Percentiles rank a stretch among this genome's conserved stretches.
These are phyloP conservation scores for Paecilomyces sp. DNA, from an alignment of 2,329 filamentous ascomycete genomes.

Conservation along the genomic window DNA sequence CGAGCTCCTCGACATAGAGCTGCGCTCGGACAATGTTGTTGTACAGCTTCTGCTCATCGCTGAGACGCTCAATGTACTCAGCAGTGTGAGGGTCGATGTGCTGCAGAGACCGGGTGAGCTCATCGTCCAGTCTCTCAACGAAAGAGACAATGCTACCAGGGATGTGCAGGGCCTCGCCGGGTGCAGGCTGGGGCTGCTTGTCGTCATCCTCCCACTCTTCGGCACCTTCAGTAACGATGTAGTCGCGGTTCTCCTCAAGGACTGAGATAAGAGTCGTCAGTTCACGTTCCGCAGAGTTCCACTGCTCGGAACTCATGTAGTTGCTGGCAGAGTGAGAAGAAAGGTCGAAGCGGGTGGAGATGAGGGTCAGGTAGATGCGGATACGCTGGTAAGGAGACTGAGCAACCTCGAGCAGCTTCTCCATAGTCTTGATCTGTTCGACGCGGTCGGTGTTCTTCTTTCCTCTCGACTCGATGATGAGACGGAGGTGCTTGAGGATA, in stretches of 20 bases:
- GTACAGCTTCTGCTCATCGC: conserved; percentile 85
- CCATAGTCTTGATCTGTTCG: conserved; percentile 96
- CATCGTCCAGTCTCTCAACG: conserved; percentile 90
- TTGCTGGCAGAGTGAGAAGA: conserved; percentile 64
- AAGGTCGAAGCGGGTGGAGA: conserved; percentile 92
- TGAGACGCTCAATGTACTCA: conserved; percentile 92
- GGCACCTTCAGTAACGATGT: conserved; percentile 81
- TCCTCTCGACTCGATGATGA: conserved; percentile 89
- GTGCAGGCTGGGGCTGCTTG: conserved; percentile 68
- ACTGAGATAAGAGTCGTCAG: conserved; percentile 69
- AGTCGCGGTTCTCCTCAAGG: conserved; percentile 70
- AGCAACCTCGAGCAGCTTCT: conserved; percentile 86
- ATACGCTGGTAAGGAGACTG: conserved; percentile 89
- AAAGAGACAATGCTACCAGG: conserved; percentile 92
- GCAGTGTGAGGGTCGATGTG: conserved; percentile 97
- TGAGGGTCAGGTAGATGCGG: conserved; percentile 80
- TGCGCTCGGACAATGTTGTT: conserved; percentile 82
- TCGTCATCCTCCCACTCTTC: conserved; percentile 99
- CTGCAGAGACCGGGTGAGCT: conserved; percentile 94
- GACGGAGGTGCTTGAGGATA: conserved; percentile 92
- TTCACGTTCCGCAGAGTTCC: conserved; percentile 90
- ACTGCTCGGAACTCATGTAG: conserved; percentile 92
- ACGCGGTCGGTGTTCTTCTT: conserved; percentile 97
- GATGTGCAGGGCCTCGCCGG: conserved; percentile 77
- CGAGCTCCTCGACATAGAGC: conserved; percentile 79